phyloP scores from a whole-genome alignment of 257 asterid species.

The Verbascum thapsus region DNA sequence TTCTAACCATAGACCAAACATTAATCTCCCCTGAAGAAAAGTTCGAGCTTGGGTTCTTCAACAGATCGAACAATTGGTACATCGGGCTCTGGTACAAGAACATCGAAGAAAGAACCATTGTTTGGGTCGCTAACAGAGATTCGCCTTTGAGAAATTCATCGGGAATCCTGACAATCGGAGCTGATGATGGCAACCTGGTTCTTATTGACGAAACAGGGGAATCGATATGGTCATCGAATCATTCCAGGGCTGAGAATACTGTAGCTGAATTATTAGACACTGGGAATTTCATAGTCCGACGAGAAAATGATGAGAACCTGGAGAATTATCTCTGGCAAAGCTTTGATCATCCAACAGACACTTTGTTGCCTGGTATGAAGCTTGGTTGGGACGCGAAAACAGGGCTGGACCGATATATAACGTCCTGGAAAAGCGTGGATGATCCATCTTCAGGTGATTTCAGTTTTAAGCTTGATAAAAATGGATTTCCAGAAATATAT shows the following conservation, averaged over 20 bases:
- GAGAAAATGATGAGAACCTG: constrained; percentile 30
- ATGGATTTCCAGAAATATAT: constrained; percentile 65
- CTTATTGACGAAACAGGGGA: constrained; percentile 46
- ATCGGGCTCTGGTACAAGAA: constrained; percentile 75
- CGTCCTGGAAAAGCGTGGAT: constrained; percentile 64
- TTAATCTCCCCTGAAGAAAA: constrained; percentile 46
- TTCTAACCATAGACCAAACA: constrained; percentile 40
- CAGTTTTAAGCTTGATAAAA: constrained; percentile 56
- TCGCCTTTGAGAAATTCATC: constrained; percentile 59
- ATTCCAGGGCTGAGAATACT: constrained; percentile 27
- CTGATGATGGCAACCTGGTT: constrained; percentile 48
- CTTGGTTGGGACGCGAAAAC: constrained; percentile 86
- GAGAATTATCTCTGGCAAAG: constrained; percentile 65
- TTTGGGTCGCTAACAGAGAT: constrained; percentile 90
- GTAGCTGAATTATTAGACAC: constrained; percentile 60
- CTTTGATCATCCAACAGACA: constrained; percentile 80
- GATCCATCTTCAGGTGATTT: constrained; percentile 79
- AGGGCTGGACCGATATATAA: constrained; percentile 52
- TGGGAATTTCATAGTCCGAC: constrained; percentile 67
- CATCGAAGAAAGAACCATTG: constrained; percentile 40
- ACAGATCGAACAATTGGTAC: constrained; percentile 39
- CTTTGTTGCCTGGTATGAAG: constrained; percentile 85
- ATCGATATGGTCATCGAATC: constrained; percentile 58
- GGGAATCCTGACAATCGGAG: constrained; percentile 44
- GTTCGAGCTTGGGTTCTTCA: constrained; percentile 79